Evolutionary conservation across 257 asterid genomes (phyloP).

Genomic region (Solanum boliviense): DNA sequence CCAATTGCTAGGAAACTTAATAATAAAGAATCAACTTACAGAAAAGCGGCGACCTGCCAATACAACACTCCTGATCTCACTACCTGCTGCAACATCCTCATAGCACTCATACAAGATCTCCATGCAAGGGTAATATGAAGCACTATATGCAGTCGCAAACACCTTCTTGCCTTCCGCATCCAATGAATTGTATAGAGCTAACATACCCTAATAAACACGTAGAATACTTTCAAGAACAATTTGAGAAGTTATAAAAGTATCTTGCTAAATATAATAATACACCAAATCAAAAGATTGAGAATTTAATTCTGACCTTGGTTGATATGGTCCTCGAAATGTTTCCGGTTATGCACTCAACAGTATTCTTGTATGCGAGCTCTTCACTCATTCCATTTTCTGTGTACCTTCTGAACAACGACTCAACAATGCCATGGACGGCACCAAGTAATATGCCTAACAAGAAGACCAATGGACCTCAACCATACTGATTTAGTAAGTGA

Average conservation of each 20-base stretch:
- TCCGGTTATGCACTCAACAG: conserved; percentile 91
- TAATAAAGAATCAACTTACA: conserved; percentile 26
- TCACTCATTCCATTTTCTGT: conserved; percentile 87
- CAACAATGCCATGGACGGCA: conserved; percentile 94
- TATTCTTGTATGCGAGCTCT: conserved; percentile 85
- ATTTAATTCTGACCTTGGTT: conserved; percentile 41
- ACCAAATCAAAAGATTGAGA: background rate
- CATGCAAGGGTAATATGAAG: conserved; percentile 93
- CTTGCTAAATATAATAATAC: background rate
- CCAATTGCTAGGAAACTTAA: background rate
- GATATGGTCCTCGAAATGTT: conserved; percentile 78
- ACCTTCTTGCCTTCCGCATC: conserved; percentile 64
- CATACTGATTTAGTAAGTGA: background rate
- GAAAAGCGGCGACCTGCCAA: conserved; percentile 94
- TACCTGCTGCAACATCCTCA: conserved; percentile 91
- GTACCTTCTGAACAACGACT: conserved; percentile 81
- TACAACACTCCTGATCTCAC: conserved; percentile 89
- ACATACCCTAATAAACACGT: conserved; percentile 51
- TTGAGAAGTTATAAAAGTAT: background rate
- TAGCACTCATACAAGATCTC: conserved; percentile 91
- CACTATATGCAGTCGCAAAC: conserved; percentile 77
- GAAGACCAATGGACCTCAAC: conserved; percentile 3
- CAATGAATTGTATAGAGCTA: conserved; percentile 67
- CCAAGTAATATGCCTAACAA: conserved; percentile 81
- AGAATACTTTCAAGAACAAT: background rate